Conservation (phyloP, 2,329 filamentous ascomycete genomes). For the Xylariaceae sp. region DNA sequence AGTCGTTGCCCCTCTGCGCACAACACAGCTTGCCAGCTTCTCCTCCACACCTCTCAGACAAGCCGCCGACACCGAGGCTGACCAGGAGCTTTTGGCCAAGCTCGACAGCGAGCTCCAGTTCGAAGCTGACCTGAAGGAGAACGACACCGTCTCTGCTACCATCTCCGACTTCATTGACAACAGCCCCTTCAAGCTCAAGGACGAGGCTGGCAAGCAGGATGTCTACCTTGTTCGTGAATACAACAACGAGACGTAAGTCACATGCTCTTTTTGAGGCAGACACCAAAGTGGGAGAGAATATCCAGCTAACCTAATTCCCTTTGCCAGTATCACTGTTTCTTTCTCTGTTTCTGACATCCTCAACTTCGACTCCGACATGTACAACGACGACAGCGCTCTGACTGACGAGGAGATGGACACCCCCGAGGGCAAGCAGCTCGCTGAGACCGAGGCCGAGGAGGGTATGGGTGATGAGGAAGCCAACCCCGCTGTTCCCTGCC, state of each 20-base stretch:
- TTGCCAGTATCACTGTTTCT: slow-evolving; percentile 63
- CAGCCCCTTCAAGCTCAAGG: slow-evolving; percentile 75
- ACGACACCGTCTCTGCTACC: slow-evolving; percentile 66
- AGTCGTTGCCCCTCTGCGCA: slow-evolving; percentile 37
- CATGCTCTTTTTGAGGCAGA: background rate
- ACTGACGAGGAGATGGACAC: slow-evolving; percentile 46
- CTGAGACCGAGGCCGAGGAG: slow-evolving; percentile 53
- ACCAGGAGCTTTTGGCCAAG: slow-evolving; percentile 80
- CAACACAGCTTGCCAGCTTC: slow-evolving; percentile 42
- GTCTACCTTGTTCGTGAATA: slow-evolving; percentile 78
- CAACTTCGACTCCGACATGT: slow-evolving; percentile 55
- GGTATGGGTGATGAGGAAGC: slow-evolving; percentile 43
- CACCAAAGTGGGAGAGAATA: slow-evolving; percentile 13
- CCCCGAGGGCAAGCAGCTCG: slow-evolving; percentile 40
- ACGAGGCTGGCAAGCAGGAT: slow-evolving; percentile 79
- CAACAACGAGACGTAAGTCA: slow-evolving; percentile 76
- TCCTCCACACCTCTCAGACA: slow-evolving; percentile 44
- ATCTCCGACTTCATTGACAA: slow-evolving; percentile 86
- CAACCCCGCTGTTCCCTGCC: slow-evolving; percentile 66
- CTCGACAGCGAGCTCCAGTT: slow-evolving; percentile 77
- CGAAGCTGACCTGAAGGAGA: slow-evolving; percentile 74
- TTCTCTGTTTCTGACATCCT: slow-evolving; percentile 83
- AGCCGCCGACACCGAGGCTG: slow-evolving; percentile 47
- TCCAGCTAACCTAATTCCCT: slow-evolving; percentile 19
- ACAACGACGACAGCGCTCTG: slow-evolving; percentile 49